Base-by-base conservation (phyloP, 768 basidiomycete genomes). In the Mycena leptocephala region DNA sequence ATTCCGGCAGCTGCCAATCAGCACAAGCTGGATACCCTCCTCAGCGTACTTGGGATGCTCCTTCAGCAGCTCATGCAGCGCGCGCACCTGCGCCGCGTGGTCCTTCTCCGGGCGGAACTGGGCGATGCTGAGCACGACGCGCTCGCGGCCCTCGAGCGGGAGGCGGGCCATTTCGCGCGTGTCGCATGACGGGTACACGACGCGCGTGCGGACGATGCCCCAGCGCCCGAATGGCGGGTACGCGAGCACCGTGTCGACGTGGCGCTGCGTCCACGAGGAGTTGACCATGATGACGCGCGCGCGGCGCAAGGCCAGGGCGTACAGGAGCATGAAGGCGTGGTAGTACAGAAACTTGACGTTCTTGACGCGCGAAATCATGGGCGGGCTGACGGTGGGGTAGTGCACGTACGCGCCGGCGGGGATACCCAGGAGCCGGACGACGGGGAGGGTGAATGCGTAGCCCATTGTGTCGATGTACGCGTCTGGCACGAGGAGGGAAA, bases 101-200 rank as follows among this genome's bases (percentile, higher is more conserved):
- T 98, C 95, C 83, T 99, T 99, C 86, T 99, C 98, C 2, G 98
- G 98, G 39, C 98, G 87, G 84, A 99, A 99, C 83, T 99, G 98
- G 4, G 97, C 97, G 2, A 99, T 86, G 76, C 96, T 97, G 35
- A 99, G 84, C 43, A 99, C 90, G 24, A 95, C 87, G 26, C 88
- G 90, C 68, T 93, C 89, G 65, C 95, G 86, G 13, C 82, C 82
- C 66, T 87, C 87, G 30, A 95, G 84, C 1, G 89, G 82, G 78
- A 93, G 94, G 41, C 82, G 83, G 14, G 86, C 86, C 85, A 98
- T 92, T 78, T 92, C 93, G 18, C 88, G 88, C 0, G 95, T 97
- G 79, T 98, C 96, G 81, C 98, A 99, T 0, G 98, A 95, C 0
- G 98, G 98, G 82, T 96, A 99, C 1, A 98, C 95, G 59, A 93